Evolutionary conservation across 768 basidiomycete species (phyloP).

Genomic region (Lyophyllum decastes): DNA sequence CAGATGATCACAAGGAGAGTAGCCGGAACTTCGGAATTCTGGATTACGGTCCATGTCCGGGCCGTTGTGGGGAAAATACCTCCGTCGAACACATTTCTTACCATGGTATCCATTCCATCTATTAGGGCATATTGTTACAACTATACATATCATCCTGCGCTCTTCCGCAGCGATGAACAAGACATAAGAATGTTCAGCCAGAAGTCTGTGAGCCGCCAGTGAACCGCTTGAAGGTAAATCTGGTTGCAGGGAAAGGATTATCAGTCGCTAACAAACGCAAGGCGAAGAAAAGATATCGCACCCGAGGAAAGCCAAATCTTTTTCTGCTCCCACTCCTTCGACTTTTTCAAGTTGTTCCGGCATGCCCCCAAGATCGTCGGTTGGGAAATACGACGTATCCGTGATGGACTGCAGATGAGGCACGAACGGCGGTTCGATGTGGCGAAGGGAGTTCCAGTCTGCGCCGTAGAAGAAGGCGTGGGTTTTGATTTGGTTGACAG

Average conservation of each 20-base stretch:
- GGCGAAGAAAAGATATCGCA: constrained; percentile 27
- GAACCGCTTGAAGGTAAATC: constrained; percentile 86
- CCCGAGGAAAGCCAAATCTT: constrained; percentile 70
- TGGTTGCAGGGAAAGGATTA: constrained; percentile 24
- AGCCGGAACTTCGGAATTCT: not conserved
- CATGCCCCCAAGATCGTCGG: constrained; percentile 82
- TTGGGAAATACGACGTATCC: constrained; percentile 96
- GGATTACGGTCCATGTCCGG: not conserved
- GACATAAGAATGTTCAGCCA: constrained; percentile 6
- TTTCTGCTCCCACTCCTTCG: constrained; percentile 64
- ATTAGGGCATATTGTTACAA: constrained; percentile 14
- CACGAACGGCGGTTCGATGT: constrained; percentile 95
- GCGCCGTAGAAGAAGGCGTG: constrained; percentile 96
- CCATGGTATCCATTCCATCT: constrained; percentile 2
- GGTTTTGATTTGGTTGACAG: constrained; percentile 83
- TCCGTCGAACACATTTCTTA: too few relatives aligned
- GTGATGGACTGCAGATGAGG: constrained; percentile 90
- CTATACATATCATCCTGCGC: constrained; percentile 2
- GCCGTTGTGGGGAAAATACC: not conserved
- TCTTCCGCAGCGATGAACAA: not conserved
- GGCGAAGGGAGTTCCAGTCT: constrained; percentile 88
- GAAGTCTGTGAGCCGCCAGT: constrained; percentile 35
- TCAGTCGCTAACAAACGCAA: not conserved
- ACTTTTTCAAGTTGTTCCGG: constrained; percentile 60
- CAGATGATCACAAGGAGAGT: constrained; percentile 1